Conservation (phyloP, 2,329 filamentous ascomycete genomes). For the Diaporthe sp. region DNA sequence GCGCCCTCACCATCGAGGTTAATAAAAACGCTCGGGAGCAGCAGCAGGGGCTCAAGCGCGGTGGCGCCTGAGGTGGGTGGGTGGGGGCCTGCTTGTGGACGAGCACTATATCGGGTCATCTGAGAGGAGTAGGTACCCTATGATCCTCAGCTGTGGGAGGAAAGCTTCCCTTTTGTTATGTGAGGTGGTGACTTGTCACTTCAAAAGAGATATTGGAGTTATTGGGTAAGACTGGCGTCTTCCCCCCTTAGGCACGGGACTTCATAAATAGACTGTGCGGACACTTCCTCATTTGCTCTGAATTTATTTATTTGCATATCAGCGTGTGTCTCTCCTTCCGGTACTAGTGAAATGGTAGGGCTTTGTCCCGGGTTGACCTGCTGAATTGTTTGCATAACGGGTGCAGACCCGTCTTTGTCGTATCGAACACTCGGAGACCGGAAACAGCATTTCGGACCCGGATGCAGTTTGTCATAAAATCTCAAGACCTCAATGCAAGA, state of each 20-base stretch:
- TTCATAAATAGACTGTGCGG: not conserved
- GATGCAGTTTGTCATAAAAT: not conserved
- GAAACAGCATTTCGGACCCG: not conserved
- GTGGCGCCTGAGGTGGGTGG: not conserved
- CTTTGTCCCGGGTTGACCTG: not conserved
- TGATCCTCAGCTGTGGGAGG: not conserved
- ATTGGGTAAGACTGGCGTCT: not conserved
- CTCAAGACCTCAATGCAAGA: constrained; percentile 1
- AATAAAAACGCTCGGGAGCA: not conserved
- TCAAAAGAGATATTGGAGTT: not conserved
- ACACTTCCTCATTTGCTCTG: not conserved
- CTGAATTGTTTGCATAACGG: constrained; percentile 11
- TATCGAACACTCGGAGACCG: not conserved
- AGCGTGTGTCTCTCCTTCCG: not conserved
- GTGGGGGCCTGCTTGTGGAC: no score
- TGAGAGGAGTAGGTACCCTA: not conserved
- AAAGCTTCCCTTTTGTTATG: not conserved
- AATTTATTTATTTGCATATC: not conserved
- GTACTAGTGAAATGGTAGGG: not conserved
- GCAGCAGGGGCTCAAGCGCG: not conserved
- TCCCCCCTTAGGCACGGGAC: no score
- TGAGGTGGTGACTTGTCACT: not conserved
- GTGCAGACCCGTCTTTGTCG: constrained; percentile 7
- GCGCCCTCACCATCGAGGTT: not conserved
- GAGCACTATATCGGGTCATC: no score